Percentiles rank a stretch among this genome's conserved stretches.
phyloP scores from a whole-genome alignment of 1,284 basidiomycete species.

The Puccinia coronata region DNA sequence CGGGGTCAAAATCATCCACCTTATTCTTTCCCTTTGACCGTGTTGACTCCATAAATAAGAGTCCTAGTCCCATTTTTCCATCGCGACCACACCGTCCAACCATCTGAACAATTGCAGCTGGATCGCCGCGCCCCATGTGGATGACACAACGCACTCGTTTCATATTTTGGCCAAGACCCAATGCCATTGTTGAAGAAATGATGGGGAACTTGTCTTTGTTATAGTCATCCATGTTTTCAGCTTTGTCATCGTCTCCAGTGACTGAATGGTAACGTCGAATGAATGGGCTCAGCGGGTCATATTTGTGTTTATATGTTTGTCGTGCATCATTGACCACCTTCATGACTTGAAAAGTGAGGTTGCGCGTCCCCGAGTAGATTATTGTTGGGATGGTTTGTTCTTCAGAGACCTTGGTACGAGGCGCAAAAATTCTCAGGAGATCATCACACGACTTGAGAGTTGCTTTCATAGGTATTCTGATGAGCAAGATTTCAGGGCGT shows the following conservation, averaged over 20 bases:
- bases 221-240: not conserved
- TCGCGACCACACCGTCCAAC: too few species aligned
- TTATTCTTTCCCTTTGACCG: not conserved
- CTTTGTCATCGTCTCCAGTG: not conserved
- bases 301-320: not conserved
- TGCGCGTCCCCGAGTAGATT: not conserved
- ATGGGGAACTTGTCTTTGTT: not conserved
- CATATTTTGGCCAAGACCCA: not conserved
- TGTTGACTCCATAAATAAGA: not conserved
- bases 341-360: constrained; percentile 1
- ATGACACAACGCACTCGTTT: too few species aligned
- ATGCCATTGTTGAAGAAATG: not conserved
- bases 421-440: not conserved
- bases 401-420: not conserved
- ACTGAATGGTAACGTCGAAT: not conserved
- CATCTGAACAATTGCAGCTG: too few species aligned
- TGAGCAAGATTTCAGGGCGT: not conserved
- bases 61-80: not conserved
- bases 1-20: not conserved
- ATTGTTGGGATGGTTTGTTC: not conserved
- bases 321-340: not conserved
- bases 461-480: not conserved
- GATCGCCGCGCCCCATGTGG: too few species aligned
- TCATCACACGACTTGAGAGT: constrained; percentile 1
- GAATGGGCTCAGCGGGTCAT: not conserved